Base-by-base conservation (phyloP, 1,139 yeast species). In the Oligophagozyma castellii region DNA sequence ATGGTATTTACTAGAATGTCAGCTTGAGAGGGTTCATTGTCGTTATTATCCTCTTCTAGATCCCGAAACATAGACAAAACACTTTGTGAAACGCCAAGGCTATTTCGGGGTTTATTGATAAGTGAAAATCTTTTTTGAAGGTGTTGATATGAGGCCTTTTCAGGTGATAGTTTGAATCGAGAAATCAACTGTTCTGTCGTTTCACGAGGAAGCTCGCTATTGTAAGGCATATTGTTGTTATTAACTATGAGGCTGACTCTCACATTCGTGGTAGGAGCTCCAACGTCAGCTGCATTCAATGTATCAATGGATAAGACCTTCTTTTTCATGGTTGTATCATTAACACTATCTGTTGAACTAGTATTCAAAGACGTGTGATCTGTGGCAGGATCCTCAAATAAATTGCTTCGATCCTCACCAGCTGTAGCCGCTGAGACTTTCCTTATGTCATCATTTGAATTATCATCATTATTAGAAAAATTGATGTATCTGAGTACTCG, bases 121-220 rank as follows among this genome's bases (percentile, higher is more conserved):
- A 33, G 27, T 2, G 54, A 47, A 27, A 38, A 41, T 22, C 52
- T 36, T 27, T 43, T 46, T 28, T 42, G 45, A 5, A 37, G 27
- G 5, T 25, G 24, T 6, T 33, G 31, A 12, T 31, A 37, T 6
- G 27, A 25, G 3, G 38, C 18, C 20, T 38, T 42, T 15, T 46
- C 51, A 4, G 54, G 51, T 2, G 50, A 37, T 19, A 48, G 26
- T 23, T 42, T 38, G 31, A 51, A 44, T 29, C 44, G 50, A 7
- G 54, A 46, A 5, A 51, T 38, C n/a, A 51, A 39, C 26, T 49
- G 53, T 29, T 47, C 55, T 4, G 55, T 50, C 2, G 56, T 49
- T 28, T 49, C 54, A 19, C 55, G 35, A 10, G 46, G 44, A 8
- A 44, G 30, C 11, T 29, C 31, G 2, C 34, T 29, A 6, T 34